Conservation (phyloP, 176 grass and related monocot genomes). For the Triticum turgidum region DNA sequence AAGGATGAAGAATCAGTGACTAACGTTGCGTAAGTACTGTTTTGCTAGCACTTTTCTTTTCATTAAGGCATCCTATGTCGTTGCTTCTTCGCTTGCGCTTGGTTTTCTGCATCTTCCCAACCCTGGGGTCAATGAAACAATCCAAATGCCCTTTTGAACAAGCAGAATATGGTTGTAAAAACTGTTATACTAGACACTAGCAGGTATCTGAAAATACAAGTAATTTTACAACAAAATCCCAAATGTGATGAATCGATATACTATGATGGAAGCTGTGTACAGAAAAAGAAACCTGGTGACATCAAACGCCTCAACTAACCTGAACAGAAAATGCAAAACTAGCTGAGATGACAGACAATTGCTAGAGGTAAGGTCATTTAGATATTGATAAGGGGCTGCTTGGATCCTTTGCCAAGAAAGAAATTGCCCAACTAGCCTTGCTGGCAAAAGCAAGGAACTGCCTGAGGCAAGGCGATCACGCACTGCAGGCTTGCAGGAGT, state of each 20-base stretch:
- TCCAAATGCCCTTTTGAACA: not conserved
- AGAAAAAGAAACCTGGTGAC: not conserved
- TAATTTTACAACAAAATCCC: not conserved
- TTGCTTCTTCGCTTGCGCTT: not conserved
- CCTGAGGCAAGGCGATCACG: not conserved
- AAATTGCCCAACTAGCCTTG: not conserved
- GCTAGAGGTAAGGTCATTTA: not conserved
- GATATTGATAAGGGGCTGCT: not conserved
- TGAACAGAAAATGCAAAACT: not conserved
- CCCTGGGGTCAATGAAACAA: not conserved
- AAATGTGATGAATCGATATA: not conserved
- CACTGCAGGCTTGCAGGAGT: too few species aligned
- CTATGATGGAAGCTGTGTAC: not conserved
- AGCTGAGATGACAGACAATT: not conserved
- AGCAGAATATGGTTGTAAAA: not conserved
- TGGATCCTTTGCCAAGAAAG: not conserved
- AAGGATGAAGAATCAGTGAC: not conserved
- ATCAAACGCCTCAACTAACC: not conserved
- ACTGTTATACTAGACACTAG: not conserved
- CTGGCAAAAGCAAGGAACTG: not conserved
- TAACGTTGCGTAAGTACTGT: not conserved
- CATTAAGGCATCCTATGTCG: not conserved
- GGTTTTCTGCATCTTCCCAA: not conserved
- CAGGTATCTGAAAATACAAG: not conserved
- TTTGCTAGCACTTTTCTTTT: not conserved